Evolutionary conservation across 257 asterid species (phyloP).

Genomic region (Orobanche coerulescens): DNA sequence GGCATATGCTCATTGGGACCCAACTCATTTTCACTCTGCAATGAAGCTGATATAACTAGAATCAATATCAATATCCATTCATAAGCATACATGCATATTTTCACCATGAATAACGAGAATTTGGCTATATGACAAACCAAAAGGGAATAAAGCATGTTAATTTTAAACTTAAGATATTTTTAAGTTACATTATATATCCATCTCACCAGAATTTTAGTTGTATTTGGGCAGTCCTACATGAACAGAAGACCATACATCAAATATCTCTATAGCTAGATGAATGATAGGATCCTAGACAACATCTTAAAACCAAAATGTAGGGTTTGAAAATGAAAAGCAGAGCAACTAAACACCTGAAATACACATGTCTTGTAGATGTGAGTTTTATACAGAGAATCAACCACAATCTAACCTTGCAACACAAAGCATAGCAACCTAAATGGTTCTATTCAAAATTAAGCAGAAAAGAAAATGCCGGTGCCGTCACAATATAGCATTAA

Average conservation of each 20-base stretch:
- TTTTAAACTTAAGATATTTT: neutral
- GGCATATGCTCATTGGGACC: constrained; percentile 39
- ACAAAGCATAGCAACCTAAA: neutral
- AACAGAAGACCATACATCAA: no score
- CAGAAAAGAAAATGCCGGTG: no score
- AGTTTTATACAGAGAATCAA: neutral
- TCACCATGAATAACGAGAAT: neutral
- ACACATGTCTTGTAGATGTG: no score
- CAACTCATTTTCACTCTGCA: constrained; percentile 59
- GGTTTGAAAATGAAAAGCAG: no score
- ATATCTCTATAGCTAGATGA: no score
- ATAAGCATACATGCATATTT: constrained; percentile 1
- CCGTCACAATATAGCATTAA: no score
- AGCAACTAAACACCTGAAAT: no score
- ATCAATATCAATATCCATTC: constrained; percentile 19
- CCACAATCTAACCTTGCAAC: neutral
- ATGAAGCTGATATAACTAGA: constrained; percentile 39
- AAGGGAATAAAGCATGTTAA: neutral
- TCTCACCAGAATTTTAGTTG: neutral
- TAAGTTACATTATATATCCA: neutral
- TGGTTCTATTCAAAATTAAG: neutral
- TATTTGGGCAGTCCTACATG: neutral
- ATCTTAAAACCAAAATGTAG: no score
- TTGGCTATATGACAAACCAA: neutral
- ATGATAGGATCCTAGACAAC: no score